Evolutionary conservation across 345 rosid species (phyloP).

Genomic region (sweet orange (Citrus sinensis)): DVS_A1.0 CM039161.1:22902501-22903000

Average conservation of each 20-base stretch:
- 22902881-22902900: neutral
- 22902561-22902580: neutral
- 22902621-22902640: neutral
- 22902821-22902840: neutral
- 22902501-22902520: neutral
- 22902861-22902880: neutral
- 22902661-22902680: neutral
- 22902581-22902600: neutral
- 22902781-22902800: neutral
- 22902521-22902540: neutral
- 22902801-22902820: neutral
- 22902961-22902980: neutral
- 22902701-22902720: neutral
- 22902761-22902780: neutral
- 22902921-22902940: slow-evolving; percentile 10
- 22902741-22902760: neutral
- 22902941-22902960: neutral
- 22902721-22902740: neutral
- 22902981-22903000: slow-evolving; percentile 6
- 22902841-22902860: neutral
- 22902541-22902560: neutral
- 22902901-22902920: slow-evolving; percentile 3
- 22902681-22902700: neutral
- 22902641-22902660: neutral
- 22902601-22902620: neutral